Evolutionary conservation across 345 rosid genomes (phyloP), one percentile per base, ranked within the genome.

Genomic region (Eucalyptus erythrocorys): DNA sequence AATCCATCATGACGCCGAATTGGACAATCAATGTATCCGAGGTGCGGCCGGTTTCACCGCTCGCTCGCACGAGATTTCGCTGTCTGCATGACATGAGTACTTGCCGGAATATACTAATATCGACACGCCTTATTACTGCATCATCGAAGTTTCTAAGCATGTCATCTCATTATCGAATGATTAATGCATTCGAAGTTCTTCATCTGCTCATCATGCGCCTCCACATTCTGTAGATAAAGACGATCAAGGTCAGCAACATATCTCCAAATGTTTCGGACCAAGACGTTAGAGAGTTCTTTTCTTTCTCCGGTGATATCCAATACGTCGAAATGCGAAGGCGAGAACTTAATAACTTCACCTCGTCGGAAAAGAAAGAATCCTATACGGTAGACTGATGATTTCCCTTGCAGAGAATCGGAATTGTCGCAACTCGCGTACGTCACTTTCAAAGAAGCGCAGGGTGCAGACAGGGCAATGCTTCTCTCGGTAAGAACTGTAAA

Each of bases 221-320:
- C 45, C 47, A 40, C 82, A 19, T 76, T 10, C 11, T 87, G 57
- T 91, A 94, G 96, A 86, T 91, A 76, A 92, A 85, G 88, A 94
- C 96, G 59, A 85, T 94, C 27, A 90, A 90, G 92, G 94, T 93
- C 26, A 91, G 92, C 91, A 94, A 93, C 89, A 57, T 94, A 71
- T 94, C 96, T 4, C 48, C 87, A 19, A 80, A 57, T n/a, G 94
- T 92, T 66, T 87, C 90, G 7, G 92, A 89, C 87, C 76, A 19
- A 19, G 94, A 93, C 87, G 87, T 94, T 87, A 91, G 59, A 89
- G 96, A 92, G 87, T 93, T 94, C 89, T 94, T 94, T 82, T 93
- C 95, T 37, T 92, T 91, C 88, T 92, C 95, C 34, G 95, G 96
- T 8, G 90, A 94, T 48, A 84, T 94, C 85, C 92, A 90, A 87